These are phyloP conservation scores for Syncephalastrum sp. DNA, from an alignment of 371 early-diverging fungal genomes.

Conservation along the genomic window DNA sequence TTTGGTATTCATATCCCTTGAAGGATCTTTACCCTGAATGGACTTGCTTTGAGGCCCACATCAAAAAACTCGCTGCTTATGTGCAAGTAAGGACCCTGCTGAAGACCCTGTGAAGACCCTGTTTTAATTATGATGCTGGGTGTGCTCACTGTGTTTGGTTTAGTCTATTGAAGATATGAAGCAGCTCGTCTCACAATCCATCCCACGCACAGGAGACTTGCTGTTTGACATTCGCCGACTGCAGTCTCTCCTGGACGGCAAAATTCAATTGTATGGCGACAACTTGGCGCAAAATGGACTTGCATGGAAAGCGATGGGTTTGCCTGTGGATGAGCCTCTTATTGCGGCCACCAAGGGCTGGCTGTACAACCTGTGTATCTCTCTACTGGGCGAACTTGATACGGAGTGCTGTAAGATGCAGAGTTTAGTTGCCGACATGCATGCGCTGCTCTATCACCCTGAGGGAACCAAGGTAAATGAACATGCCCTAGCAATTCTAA, in stretches of 20 bases:
- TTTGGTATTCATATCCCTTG: neutral
- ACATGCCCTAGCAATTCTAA: neutral
- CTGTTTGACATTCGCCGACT: constrained; percentile 33
- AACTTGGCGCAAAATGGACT: constrained; percentile 41
- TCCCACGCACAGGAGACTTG: constrained; percentile 38
- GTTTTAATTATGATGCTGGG: neutral
- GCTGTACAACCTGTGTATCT: constrained; percentile 35
- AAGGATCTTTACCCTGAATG: constrained; percentile 46
- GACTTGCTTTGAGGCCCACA: constrained; percentile 30
- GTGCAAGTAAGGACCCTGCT: constrained; percentile 28
- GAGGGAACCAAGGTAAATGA: constrained; percentile 31
- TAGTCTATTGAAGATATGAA: constrained; percentile 48
- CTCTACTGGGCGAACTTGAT: constrained; percentile 30
- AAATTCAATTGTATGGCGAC: constrained; percentile 35
- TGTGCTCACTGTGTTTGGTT: neutral
- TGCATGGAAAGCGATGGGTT: constrained; percentile 49
- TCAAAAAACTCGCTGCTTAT: constrained; percentile 32
- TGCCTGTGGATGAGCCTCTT: constrained; percentile 44
- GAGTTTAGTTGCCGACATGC: constrained; percentile 25
- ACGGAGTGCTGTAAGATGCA: constrained; percentile 35
- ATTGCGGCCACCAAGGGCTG: constrained; percentile 36
- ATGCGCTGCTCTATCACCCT: constrained; percentile 22
- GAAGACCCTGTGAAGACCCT: neutral
- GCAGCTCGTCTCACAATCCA: constrained; percentile 18
- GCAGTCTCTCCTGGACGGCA: constrained; percentile 30